phyloP scores from a whole-genome alignment of 2,329 filamentous ascomycete species.

The Verticillium nonalfalfae region DNA sequence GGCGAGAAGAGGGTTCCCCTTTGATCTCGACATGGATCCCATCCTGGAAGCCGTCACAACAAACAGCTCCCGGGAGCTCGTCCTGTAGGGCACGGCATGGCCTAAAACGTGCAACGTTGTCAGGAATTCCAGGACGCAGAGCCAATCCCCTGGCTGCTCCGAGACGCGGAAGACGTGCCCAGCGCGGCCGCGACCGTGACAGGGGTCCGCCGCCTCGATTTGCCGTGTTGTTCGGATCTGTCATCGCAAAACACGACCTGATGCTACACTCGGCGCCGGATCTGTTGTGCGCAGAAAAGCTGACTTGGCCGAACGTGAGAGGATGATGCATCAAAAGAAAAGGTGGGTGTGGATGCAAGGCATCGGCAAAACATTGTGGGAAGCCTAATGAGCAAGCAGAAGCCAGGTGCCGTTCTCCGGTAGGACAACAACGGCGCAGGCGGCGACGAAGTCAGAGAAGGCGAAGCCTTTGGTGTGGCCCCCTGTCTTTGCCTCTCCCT shows the following conservation, averaged over 20 bases:
- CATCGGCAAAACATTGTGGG: not conserved
- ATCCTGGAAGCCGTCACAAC: conserved; percentile 4
- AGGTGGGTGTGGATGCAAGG: not conserved
- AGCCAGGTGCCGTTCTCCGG: not conserved
- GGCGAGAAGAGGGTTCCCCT: not conserved
- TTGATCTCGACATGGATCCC: not conserved
- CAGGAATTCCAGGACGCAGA: not conserved
- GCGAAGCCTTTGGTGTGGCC: not conserved
- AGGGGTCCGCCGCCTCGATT: not conserved
- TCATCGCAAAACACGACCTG: not conserved
- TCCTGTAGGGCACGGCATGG: not conserved
- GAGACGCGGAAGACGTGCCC: not conserved
- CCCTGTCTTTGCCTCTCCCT: not conserved
- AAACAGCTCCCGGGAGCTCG: not conserved
- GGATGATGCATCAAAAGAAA: conserved; percentile 3
- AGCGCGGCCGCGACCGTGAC: not conserved
- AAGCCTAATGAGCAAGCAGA: not conserved
- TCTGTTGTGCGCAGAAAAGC: not conserved
- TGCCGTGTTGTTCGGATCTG: not conserved
- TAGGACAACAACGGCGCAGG: not conserved
- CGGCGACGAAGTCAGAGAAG: not conserved
- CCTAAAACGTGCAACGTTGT: not conserved
- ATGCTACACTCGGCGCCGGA: not conserved
- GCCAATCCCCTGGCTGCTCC: not conserved
- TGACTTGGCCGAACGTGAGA: conserved; percentile 11